phyloP scores from a whole-genome alignment of 208 protist species.

The Wallacemonas sp. region DNA sequence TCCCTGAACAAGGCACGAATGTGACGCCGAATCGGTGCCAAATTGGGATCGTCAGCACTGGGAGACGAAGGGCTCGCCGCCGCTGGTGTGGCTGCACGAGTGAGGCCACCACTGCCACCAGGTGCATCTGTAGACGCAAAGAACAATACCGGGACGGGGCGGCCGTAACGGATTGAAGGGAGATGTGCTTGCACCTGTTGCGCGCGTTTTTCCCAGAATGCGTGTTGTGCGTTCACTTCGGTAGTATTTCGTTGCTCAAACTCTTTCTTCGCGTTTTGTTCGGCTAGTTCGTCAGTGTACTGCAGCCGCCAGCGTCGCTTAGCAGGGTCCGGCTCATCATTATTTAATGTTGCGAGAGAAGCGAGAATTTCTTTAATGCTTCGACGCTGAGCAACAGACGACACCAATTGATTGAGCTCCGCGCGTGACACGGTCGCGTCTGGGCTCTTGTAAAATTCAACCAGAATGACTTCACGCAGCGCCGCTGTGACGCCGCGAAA shows the following conservation, averaged over 20 bases:
- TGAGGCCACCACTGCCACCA: slow-evolving; percentile 4
- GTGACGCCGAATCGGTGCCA: slow-evolving; percentile 58
- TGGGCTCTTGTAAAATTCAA: slow-evolving; percentile 60
- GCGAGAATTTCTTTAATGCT: slow-evolving; percentile 70
- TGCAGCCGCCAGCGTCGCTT: slow-evolving; percentile 69
- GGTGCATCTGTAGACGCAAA: slow-evolving; percentile 12
- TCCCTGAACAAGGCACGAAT: slow-evolving; percentile 77
- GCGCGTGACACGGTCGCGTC: slow-evolving; percentile 51
- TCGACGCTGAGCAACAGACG: slow-evolving; percentile 30
- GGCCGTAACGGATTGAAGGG: slow-evolving; percentile 38
- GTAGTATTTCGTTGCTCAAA: slow-evolving; percentile 39
- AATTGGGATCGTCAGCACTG: slow-evolving; percentile 35
- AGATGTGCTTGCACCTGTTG: slow-evolving; percentile 45
- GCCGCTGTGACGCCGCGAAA: slow-evolving; percentile 73
- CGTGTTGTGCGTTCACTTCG: slow-evolving; percentile 52
- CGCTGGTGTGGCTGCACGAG: background rate
- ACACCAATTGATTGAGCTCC: slow-evolving; percentile 62
- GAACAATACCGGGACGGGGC: slow-evolving; percentile 36
- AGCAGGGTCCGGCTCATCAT: slow-evolving; percentile 39
- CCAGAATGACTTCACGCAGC: slow-evolving; percentile 71
- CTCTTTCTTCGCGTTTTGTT: slow-evolving; percentile 12
- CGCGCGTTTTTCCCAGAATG: slow-evolving; percentile 45
- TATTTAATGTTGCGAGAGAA: slow-evolving; percentile 57
- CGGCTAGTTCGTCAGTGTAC: slow-evolving; percentile 33
- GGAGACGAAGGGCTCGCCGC: slow-evolving; percentile 15